Conservation (phyloP, 768 basidiomycete genomes). For the Tephrocybe rancida region DNA sequence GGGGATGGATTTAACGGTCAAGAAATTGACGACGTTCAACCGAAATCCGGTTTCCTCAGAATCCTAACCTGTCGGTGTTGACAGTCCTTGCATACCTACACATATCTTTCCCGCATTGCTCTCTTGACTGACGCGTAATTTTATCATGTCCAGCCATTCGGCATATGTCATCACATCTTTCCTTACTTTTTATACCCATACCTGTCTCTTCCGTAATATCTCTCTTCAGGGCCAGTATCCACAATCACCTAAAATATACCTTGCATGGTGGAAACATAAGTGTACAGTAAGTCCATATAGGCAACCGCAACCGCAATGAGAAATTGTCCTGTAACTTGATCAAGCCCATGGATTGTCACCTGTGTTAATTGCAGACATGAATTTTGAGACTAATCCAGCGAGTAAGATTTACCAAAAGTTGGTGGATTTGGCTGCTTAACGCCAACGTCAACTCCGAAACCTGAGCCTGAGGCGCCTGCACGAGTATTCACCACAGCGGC, state of each 20-base stretch:
- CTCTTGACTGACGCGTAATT: constrained; percentile 23
- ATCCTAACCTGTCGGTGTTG: constrained; percentile 83
- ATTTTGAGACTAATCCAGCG: no score
- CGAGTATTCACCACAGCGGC: not conserved
- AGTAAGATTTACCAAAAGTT: no score
- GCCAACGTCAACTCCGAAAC: no score
- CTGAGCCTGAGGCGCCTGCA: no score
- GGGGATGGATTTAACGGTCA: constrained; percentile 61
- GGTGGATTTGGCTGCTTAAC: no score
- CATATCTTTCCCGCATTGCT: constrained; percentile 25
- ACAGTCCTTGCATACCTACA: constrained; percentile 21
- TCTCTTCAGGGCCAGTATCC: constrained; percentile 10
- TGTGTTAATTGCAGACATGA: no score
- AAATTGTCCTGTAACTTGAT: no score
- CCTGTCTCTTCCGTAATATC: constrained; percentile 23
- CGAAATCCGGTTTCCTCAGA: constrained; percentile 59
- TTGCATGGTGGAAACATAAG: constrained; percentile 5
- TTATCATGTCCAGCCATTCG: constrained; percentile 22
- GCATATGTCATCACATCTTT: constrained; percentile 32
- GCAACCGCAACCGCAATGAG: no score
- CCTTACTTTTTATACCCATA: constrained; percentile 34
- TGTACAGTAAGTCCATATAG: no score
- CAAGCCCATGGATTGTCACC: no score
- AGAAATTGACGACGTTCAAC: constrained; percentile 53
- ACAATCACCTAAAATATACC: constrained; percentile 18